Conservation (phyloP, 2,329 filamentous ascomycete species). For the Cladosporium sphaerospermum region DNA sequence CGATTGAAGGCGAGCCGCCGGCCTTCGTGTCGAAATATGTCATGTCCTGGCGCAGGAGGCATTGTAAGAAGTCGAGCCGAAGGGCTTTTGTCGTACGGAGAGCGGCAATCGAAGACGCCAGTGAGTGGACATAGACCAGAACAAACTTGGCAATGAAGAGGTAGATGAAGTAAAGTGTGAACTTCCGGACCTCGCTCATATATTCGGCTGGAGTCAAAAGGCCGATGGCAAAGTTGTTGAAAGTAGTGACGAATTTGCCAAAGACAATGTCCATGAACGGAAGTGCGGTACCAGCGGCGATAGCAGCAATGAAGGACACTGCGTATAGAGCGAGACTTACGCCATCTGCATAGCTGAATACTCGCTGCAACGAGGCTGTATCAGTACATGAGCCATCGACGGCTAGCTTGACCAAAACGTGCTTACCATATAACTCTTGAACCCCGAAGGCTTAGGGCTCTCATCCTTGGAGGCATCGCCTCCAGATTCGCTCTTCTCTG, state of each 20-base stretch:
- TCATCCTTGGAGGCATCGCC: background rate
- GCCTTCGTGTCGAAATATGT: constrained; percentile 57
- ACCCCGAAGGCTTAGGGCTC: background rate
- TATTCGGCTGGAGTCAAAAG: background rate
- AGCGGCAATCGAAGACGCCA: constrained; percentile 44
- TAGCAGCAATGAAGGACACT: constrained; percentile 29
- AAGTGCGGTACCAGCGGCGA: constrained; percentile 40
- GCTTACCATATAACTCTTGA: constrained; percentile 6
- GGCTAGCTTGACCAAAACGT: background rate
- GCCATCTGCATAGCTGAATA: constrained; percentile 29
- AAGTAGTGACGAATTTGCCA: constrained; percentile 40
- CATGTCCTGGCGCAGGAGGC: constrained; percentile 59
- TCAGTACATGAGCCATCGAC: background rate
- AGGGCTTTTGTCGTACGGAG: constrained; percentile 45
- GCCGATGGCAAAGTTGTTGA: constrained; percentile 7
- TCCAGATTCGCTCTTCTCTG: background rate
- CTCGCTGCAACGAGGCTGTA: constrained; percentile 15
- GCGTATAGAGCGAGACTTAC: constrained; percentile 25
- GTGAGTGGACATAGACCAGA: constrained; percentile 50
- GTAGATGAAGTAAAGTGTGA: constrained; percentile 61
- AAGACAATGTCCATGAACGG: constrained; percentile 49
- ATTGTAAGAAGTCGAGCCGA: constrained; percentile 57
- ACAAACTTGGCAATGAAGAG: constrained; percentile 62
- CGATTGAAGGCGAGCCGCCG: constrained; percentile 54
- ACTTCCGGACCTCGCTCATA: constrained; percentile 9